Base-by-base conservation (phyloP, 768 basidiomycete genomes). In the Crassisporium funariophilum region DNA sequence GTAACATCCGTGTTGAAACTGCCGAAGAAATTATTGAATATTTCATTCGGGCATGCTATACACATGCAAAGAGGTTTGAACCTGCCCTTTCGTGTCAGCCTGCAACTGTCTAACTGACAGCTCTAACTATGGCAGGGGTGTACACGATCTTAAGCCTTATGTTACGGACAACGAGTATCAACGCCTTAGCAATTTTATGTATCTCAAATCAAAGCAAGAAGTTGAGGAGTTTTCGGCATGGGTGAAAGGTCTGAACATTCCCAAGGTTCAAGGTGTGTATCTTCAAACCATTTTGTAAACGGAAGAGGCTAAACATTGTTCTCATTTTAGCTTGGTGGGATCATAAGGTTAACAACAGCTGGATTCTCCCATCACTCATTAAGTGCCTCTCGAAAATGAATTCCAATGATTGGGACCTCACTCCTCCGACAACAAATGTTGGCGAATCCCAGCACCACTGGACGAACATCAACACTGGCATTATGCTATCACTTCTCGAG, bases 341-440 rank as follows among this genome's bases (percentile, higher is more conserved):
- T 3, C 61, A 58, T 41, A 62, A 62, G 24, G 27, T 47, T n/a
- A 50, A 57, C n/a, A 55, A 47, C 37, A 52, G 16, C 2, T 62
- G 58, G 57, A 57, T 60, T 19, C 35, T 60, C 11, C 55, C 56
- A 2, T 56, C 50, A 21, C 44, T 62, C n/a, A 42, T 69, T 23
- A 54, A 53, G 23, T 57, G 45, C 4, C 51, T 49, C 12, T 62
- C 56, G 1, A 44, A 35, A 6, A 54, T 62, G 12, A 6, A 19
- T 16, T 35, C 54, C 1, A 40, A 50, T 7, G 42, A 58, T 17
- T 62, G 56, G 54, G 56, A 54, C n/a, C 27, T 41, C 8, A 61
- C 55, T 4, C 56, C 52, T 0, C 41, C 58, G 1, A 59, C 58
- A 24, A 59, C 60, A 0, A 62, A 62, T 38, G 46, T 55, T 9